Percentiles rank a stretch among this genome's conserved stretches.
Conservation (phyloP, 768 basidiomycete genomes). For the Rhizopogon roseolus region DNA sequence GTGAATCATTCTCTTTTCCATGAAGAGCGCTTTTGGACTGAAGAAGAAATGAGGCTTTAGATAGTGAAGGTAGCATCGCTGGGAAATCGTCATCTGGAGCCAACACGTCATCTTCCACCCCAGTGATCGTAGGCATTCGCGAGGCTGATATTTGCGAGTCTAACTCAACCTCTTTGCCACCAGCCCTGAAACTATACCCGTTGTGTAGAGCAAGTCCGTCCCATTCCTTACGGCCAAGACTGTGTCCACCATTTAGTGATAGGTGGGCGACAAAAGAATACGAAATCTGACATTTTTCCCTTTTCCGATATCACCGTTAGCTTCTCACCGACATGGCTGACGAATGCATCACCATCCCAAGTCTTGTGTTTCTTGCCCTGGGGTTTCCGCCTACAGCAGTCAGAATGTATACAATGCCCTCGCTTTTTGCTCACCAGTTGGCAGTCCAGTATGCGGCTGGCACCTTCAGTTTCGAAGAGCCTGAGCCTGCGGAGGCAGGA, state of each 20-base stretch:
- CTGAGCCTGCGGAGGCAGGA: conserved; percentile 1
- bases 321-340: conserved; percentile 45
- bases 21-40: background rate
- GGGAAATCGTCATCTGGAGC: conserved; percentile 14
- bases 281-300: conserved; percentile 56
- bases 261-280: background rate
- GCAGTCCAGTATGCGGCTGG: conserved; percentile 54
- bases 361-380: conserved; percentile 75
- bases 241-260: conserved; percentile 23
- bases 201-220: conserved; percentile 44
- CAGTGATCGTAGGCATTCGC: conserved; percentile 45
- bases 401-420: conserved; percentile 3
- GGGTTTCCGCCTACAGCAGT: conserved; percentile 57
- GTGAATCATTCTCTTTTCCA: conserved; percentile 18
- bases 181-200: conserved; percentile 41
- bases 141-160: conserved; percentile 45
- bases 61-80: conserved; percentile 12
- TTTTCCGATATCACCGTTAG: conserved; percentile 63
- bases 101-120: conserved; percentile 23
- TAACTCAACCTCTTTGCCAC: conserved; percentile 59
- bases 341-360: conserved; percentile 79
- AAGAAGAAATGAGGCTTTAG: conserved; percentile 4
- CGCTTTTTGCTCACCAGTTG: conserved; percentile 48
- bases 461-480: conserved; percentile 6
- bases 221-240: conserved; percentile 60